These are phyloP conservation scores for Tricholomella constricta DNA, from an alignment of 768 basidiomycete genomes.

Conservation along the genomic window DNA sequence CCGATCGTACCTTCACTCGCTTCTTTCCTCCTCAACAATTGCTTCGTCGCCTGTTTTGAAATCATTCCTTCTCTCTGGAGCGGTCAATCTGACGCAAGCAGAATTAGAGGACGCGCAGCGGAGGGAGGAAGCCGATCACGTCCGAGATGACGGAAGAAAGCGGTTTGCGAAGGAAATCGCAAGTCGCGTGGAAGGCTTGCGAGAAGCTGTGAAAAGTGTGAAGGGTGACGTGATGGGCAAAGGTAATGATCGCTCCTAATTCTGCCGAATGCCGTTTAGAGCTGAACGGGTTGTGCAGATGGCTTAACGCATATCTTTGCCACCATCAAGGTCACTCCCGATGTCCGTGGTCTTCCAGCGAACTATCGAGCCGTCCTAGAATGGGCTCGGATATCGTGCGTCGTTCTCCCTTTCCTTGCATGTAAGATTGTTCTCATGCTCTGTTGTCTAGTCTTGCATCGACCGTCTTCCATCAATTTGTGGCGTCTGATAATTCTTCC, in stretches of 20 bases:
- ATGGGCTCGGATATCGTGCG: constrained; percentile 97
- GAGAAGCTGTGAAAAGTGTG: constrained; percentile 82
- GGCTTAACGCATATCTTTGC: constrained; percentile 89
- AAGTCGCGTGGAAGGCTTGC: constrained; percentile 78
- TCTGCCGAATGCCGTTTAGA: not conserved
- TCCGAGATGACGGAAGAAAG: constrained; percentile 85
- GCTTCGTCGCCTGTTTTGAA: constrained; percentile 84
- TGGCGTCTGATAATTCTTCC: constrained; percentile 91
- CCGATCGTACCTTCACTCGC: constrained; percentile 84
- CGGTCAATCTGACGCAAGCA: constrained; percentile 63
- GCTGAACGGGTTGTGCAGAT: constrained; percentile 44
- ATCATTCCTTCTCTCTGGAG: constrained; percentile 81
- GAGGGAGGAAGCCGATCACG: constrained; percentile 86
- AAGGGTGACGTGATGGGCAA: constrained; percentile 93
- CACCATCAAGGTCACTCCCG: constrained; percentile 79
- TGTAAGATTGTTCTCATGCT: constrained; percentile 1
- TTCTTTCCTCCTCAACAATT: constrained; percentile 72
- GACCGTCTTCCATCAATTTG: constrained; percentile 92
- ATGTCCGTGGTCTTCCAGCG: constrained; percentile 73
- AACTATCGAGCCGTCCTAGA: constrained; percentile 91
- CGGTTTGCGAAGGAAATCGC: constrained; percentile 88
- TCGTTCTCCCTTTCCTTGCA: constrained; percentile 14
- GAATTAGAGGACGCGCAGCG: constrained; percentile 78
- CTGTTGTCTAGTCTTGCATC: constrained; percentile 74
- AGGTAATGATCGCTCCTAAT: constrained; percentile 41